Base-by-base conservation (phyloP, 2,329 filamentous ascomycete species). In the Amphichorda felina region DNA sequence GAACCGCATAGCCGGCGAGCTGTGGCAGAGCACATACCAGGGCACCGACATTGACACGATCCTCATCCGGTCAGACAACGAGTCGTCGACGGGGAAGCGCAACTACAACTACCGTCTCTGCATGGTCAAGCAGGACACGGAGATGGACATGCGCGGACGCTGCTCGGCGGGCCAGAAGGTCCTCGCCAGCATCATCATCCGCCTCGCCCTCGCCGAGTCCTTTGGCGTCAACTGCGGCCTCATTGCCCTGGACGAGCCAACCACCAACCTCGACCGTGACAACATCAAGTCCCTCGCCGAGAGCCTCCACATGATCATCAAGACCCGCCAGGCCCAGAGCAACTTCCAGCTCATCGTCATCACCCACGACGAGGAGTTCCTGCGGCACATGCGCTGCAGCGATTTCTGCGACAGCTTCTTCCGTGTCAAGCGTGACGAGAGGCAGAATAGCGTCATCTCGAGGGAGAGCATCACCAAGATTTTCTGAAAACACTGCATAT, bases 281-380 rank as follows among this genome's bases (percentile, higher is more conserved):
- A 98, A 98, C 58, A 96, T 96, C 57, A 79, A 81, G 42, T 84
- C 84, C 40, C 70, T 98, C 30, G 91, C 91, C 8, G 72, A 82
- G 54, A 85, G 82, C 32, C 62, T 98, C 48, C 81, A 91, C 50
- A 74, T 79, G 49, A 94, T 98, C 51, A 96, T 98, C 60, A 72
- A 81, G 48, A 64, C 79, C 13, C 77, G 93, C 7, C 76, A 82
- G 54, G 75, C 80, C 41, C 91, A 98, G 68, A 74, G 78, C 38
- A 98, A 98, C 56, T 95, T 98, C 59, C 93, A 98, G 65, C 75
- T 98, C 38, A 91, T 98, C 51, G 85, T 98, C 50, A 98, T 98
- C 56, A 98, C 91, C 4, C 91, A 98, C 66, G 91, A 98, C 60
- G 93, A 96, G 61, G 86, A 94, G 50, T 98, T 98, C 50, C 54